These are phyloP conservation scores for Phytomonas sp. DNA, from an alignment of 208 protist species.

Conservation along the genomic window DNA sequence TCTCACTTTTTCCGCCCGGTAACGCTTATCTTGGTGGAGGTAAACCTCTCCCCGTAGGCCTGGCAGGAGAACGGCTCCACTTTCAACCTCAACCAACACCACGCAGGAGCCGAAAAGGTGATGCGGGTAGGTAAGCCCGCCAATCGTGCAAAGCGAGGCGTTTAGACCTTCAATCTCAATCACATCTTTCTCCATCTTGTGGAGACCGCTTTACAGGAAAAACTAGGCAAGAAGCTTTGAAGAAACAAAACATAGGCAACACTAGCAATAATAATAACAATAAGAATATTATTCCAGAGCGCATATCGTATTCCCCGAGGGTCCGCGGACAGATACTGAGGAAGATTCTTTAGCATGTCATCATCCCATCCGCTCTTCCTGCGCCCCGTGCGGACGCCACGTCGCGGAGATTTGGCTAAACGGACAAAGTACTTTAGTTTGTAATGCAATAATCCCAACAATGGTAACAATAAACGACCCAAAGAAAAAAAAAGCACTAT, in stretches of 20 bases:
- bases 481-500: no score
- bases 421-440: background rate
- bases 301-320: background rate
- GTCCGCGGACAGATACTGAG: no score
- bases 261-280: background rate
- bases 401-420: background rate
- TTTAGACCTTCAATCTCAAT: conserved; percentile 18
- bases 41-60: conserved; percentile 44
- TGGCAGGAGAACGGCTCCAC: conserved; percentile 36
- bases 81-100: conserved; percentile 23
- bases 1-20: conserved; percentile 23
- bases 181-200: conserved; percentile 3
- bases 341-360: background rate
- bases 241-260: background rate
- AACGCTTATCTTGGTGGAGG: conserved; percentile 15
- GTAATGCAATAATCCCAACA: no score
- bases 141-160: conserved; percentile 33
- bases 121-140: conserved; percentile 50
- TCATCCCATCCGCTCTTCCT: background rate
- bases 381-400: no score
- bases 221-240: background rate
- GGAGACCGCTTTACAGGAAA: conserved; percentile 1
- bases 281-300: background rate
- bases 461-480: background rate
- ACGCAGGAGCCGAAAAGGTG: conserved; percentile 45